Evolutionary conservation across 2,329 filamentous ascomycete species (phyloP), one percentile per base, ranked within the genome.

Genomic region (Pochonia chlamydosporia): DNA sequence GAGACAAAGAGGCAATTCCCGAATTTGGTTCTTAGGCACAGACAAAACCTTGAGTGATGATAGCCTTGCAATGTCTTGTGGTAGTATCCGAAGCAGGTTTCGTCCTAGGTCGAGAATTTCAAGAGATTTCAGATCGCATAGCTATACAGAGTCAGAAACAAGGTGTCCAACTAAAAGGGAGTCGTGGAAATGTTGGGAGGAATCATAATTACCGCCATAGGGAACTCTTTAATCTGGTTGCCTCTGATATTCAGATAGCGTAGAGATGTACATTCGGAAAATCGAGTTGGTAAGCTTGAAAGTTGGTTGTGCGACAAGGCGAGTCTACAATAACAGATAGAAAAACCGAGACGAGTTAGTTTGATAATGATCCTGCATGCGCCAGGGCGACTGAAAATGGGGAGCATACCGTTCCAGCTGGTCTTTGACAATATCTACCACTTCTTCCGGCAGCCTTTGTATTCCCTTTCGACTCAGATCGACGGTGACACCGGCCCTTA

Each of bases 21-120:
- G 84, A 56, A 97, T 89, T 50, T 85, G 81, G 63, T 96, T 96
- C 61, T 87, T 88, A 56, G 88, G 86, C 30, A 96, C 79, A 2
- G 90, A 91, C 46, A 97, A 74, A 14, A 96, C 91, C 61, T 95
- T 95, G 53, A 97, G 72, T 2, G 89, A 95, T 5, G 84, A 84
- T 58, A 97, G 74, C 60, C 84, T 89, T 50, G 79, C 81, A 52
- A 96, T 87, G 46, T 91, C 86, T 40, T 84, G 80, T 0, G 92
- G 90, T 2, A 97, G 76, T 9, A 79, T 72, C 41, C 79, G 80
- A 51, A 97, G 82, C 63, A 86, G 89, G 63, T 97, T 97, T 57
- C 88, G 82, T 63, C 90, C 91, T 46, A 97, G 77, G 68, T 97
- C 92, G 51, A 97, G 79, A 49, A 96, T 96, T 68, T 97, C 91